Evolutionary conservation across 257 asterid species (phyloP).

Genomic region (Datura wrightii): DNA sequence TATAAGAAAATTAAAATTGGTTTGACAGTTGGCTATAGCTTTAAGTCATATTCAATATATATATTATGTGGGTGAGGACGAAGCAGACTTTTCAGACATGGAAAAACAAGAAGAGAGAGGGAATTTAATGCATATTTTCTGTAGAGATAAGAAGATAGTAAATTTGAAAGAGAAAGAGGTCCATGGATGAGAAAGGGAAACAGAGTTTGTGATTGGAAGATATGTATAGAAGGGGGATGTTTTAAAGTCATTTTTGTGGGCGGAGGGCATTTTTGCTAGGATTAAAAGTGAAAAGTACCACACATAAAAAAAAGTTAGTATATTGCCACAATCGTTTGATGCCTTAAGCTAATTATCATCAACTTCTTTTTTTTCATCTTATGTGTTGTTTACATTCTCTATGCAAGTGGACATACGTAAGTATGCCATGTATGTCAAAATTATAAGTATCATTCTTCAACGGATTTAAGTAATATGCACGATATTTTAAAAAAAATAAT

Average conservation of each 20-base stretch:
- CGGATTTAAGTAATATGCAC: not conserved
- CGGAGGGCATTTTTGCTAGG: not conserved
- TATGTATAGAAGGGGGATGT: conserved; percentile 24
- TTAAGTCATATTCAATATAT: conserved; percentile 25
- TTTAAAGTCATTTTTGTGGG: conserved; percentile 34
- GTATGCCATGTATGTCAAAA: not conserved
- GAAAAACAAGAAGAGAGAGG: conserved; percentile 7
- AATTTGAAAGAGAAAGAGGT: conserved; percentile 39
- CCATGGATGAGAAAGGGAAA: conserved; percentile 38
- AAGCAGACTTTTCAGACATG: not conserved
- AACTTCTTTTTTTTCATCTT: not conserved
- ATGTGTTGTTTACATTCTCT: not conserved
- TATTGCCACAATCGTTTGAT: conserved; percentile 25
- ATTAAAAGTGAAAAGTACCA: conserved; percentile 29
- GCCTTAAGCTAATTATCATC: not conserved
- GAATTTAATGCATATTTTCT: not conserved
- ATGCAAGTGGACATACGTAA: not conserved
- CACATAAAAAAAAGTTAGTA: not conserved
- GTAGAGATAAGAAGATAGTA: conserved; percentile 40
- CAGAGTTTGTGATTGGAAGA: conserved; percentile 30
- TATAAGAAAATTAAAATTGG: conserved; percentile 13
- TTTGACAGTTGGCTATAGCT: conserved; percentile 16
- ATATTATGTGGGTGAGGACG: conserved; percentile 20
- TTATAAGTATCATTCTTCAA: not conserved
- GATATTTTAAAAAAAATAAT: too few species aligned